phyloP scores from a whole-genome alignment of 2,329 filamentous ascomycete species.

The Colletotrichum spaethianum region DNA sequence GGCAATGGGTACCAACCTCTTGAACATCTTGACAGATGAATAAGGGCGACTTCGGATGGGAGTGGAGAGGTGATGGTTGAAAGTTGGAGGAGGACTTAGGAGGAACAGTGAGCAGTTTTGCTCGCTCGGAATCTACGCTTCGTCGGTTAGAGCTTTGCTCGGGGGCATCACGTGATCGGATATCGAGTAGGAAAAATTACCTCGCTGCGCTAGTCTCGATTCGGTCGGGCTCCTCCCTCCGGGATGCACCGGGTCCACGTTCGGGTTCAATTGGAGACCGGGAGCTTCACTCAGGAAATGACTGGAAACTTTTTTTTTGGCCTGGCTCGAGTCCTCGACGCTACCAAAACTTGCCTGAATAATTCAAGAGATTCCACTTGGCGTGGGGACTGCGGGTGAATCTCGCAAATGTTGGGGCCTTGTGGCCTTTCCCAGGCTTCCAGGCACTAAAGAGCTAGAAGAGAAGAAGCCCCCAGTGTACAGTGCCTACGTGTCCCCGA shows the following conservation, averaged over 20 bases:
- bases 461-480: background rate
- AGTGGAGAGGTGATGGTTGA: conserved; percentile 70
- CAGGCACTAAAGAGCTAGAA: conserved; percentile 20
- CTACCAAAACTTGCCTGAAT: background rate
- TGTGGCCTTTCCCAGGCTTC: conserved; percentile 29
- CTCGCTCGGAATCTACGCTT: conserved; percentile 55
- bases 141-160: conserved; percentile 61
- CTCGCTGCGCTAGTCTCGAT: conserved; percentile 37
- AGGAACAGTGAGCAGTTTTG: conserved; percentile 63
- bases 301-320: conserved; percentile 36
- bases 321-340: background rate
- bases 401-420: conserved; percentile 28
- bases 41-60: conserved; percentile 73
- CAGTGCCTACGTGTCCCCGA: conserved; percentile 8
- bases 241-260: conserved; percentile 37
- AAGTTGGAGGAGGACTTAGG: conserved; percentile 64
- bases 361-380: conserved; percentile 30
- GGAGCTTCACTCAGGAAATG: conserved; percentile 15
- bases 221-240: conserved; percentile 27
- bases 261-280: conserved; percentile 38
- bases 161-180: conserved; percentile 53
- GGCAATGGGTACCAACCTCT: conserved; percentile 74
- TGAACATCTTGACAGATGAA: conserved; percentile 85
- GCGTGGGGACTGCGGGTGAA: conserved; percentile 32
- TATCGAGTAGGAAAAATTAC: conserved; percentile 39